These are phyloP conservation scores for Apiosordaria backusii DNA, from an alignment of 495 filamentous ascomycete genomes.

Conservation along the genomic window DNA sequence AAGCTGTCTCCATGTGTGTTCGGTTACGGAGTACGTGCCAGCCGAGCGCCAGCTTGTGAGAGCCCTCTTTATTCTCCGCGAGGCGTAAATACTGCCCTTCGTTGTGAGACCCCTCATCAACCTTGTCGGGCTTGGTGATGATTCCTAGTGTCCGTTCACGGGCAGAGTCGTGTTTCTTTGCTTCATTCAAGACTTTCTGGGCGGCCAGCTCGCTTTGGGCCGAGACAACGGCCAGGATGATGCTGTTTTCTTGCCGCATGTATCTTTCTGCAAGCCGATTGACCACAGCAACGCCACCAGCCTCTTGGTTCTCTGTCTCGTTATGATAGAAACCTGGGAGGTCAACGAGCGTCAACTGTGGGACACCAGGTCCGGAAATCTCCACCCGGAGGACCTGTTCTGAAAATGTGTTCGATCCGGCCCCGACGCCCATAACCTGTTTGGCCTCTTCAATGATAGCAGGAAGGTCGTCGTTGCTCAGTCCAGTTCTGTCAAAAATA, in stretches of 20 bases:
- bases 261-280: conserved; percentile 53
- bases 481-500: conserved; percentile 18
- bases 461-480: conserved; percentile 40
- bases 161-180: conserved; percentile 41
- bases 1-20: conserved; percentile 38
- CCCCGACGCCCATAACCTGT: conserved; percentile 35
- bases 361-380: conserved; percentile 54
- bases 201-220: conserved; percentile 49
- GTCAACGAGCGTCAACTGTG: conserved; percentile 65
- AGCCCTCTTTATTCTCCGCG: conserved; percentile 16
- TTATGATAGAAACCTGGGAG: conserved; percentile 59
- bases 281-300: conserved; percentile 47
- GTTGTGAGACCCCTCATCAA: conserved; percentile 2
- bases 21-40: conserved; percentile 69
- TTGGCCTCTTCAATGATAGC: conserved; percentile 43
- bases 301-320: conserved; percentile 39
- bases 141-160: conserved; percentile 55
- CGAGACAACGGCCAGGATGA: conserved; percentile 57
- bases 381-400: conserved; percentile 63
- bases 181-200: conserved; percentile 46
- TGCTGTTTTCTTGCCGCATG: conserved; percentile 53
- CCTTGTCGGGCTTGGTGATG: conserved; percentile 38
- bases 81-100: conserved; percentile 18
- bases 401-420: conserved; percentile 40
- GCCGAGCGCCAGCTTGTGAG: conserved; percentile 29